A percentile compares a stretch with the other conserved stretches of the same genome.
Conservation (phyloP, 2,329 filamentous ascomycete genomes). For the Zymoseptoria brevis region DNA sequence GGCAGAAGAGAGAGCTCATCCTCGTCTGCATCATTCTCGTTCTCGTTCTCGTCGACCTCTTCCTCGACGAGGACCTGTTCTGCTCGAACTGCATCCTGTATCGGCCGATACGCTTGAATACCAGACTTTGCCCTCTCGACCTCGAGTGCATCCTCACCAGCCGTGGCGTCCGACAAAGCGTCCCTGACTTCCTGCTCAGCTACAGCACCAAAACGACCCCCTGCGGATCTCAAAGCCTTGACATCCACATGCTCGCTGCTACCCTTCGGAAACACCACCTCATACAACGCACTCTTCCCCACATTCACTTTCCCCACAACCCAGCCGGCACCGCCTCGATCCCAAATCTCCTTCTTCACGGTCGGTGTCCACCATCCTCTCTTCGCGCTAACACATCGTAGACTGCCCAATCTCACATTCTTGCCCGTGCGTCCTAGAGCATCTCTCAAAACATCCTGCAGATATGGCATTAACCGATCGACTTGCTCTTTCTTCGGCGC, state of each 20-base stretch:
- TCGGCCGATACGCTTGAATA: background rate
- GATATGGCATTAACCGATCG: slow-evolving; percentile 76
- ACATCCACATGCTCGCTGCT: background rate
- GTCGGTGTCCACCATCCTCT: slow-evolving; percentile 84
- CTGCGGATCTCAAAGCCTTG: background rate
- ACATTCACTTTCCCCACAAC: slow-evolving; percentile 98
- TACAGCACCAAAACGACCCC: background rate
- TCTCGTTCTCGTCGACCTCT: slow-evolving; percentile 6
- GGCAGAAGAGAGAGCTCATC: slow-evolving; percentile 54
- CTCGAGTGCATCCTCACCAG: slow-evolving; percentile 5
- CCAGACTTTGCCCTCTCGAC: background rate
- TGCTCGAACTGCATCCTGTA: background rate
- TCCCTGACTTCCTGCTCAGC: background rate
- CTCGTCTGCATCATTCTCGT: slow-evolving; percentile 20
- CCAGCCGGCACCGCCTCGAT: slow-evolving; percentile 80
- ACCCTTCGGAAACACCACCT: slow-evolving; percentile 74
- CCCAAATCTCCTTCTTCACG: slow-evolving; percentile 78
- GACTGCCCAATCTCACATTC: slow-evolving; percentile 75
- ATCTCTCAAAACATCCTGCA: slow-evolving; percentile 67
- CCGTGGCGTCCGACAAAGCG: background rate
- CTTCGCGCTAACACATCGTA: slow-evolving; percentile 78
- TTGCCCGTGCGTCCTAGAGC: slow-evolving; percentile 60
- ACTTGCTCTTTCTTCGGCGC: slow-evolving; percentile 78
- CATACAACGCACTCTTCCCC: slow-evolving; percentile 87
- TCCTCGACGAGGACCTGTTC: background rate